Evolutionary conservation across 148 eudicot genomes (phyloP), one percentile per base, ranked within the genome.

Genomic region (Fagopyrum tataricum): DNA sequence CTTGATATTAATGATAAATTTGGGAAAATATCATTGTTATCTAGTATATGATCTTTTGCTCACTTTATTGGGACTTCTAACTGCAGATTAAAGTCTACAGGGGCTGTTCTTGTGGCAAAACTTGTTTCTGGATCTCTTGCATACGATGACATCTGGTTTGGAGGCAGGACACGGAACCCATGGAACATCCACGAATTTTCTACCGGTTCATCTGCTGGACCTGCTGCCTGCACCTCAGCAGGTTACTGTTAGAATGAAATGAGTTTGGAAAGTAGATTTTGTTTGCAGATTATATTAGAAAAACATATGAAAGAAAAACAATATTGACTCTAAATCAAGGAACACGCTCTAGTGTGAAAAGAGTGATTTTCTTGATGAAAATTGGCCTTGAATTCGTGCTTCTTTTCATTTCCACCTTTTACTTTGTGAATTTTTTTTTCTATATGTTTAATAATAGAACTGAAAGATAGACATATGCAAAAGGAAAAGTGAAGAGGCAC

Each of bases 151-250:
- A 91, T 90, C 61, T 90, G 94, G 98, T 93, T 93, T 76, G 98
- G 98, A 37, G 97, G 98, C 26, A 87, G 95, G 79, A 91, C 98
- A 11, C 87, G 97, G 79, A 93, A 93, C 80, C 98, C 98, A 4
- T 93, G 98, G 98, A 93, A 93, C 81, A 91, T 93, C 39, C 92
- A 89, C 79, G 96, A 93, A 80, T 93, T 52, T 67, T 73, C 91
- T 41, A 89, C 98, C 47, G 98, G 98, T 76, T 93, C 98, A 52
- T 93, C 97, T 21, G 92, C 98, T 73, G 98, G 97, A 11, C 95
- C 98, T 40, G 98, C 97, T 79, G 84, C 97, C 37, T 80, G 85
- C 82, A 93, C 97, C 80, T 91, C 98, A 64, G 98, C 97, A 69
- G 98, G 98, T 89, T 81, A 5, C 37, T 37, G 18, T 64, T 64